Conservation (phyloP, 345 rosid species). For the Pseudoturritis turrita region DNA sequence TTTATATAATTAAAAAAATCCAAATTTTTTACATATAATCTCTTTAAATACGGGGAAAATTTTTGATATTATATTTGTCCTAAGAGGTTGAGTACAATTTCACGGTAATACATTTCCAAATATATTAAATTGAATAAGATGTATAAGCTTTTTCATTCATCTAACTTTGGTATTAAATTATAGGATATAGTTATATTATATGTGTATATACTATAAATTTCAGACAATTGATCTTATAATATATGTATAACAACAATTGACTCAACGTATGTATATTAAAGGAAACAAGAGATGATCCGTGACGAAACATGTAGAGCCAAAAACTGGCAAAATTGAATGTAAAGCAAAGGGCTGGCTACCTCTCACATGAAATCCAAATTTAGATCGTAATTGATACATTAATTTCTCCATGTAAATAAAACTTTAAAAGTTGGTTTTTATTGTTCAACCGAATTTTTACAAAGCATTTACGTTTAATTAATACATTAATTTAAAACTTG, state of each 20-base stretch:
- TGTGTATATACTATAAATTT: not conserved
- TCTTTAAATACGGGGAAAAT: not conserved
- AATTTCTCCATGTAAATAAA: not conserved
- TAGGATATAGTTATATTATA: not conserved
- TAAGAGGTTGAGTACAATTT: not conserved
- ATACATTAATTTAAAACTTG: too few species aligned
- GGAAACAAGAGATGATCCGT: constrained; percentile 26
- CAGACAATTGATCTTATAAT: not conserved
- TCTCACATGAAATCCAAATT: constrained; percentile 26
- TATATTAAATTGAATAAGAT: not conserved
- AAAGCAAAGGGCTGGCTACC: constrained; percentile 24
- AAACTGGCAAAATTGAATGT: constrained; percentile 24
- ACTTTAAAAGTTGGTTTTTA: not conserved
- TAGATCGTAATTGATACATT: not conserved
- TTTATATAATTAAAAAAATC: not conserved
- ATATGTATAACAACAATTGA: not conserved
- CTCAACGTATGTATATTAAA: not conserved
- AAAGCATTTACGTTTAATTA: not conserved
- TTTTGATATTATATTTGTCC: not conserved
- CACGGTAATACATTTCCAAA: not conserved
- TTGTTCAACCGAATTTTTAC: not conserved
- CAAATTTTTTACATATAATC: not conserved
- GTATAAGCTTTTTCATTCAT: constrained; percentile 11
- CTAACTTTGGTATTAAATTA: constrained; percentile 8
- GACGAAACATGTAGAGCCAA: constrained; percentile 15